Conservation (phyloP, 805 yeast species). For the Saccharomycopsis microspora region DNA sequence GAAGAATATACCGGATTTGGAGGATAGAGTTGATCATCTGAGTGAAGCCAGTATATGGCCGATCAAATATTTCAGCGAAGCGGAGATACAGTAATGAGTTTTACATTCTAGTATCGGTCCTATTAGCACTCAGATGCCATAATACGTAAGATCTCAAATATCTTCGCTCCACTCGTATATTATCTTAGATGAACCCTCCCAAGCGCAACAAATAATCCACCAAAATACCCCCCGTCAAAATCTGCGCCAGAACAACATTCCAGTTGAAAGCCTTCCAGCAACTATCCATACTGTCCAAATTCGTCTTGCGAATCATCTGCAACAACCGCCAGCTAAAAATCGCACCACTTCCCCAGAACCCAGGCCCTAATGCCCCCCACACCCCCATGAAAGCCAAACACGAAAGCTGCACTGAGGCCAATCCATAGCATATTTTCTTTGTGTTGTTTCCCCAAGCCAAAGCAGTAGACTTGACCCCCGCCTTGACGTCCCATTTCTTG, state of each 20-base stretch:
- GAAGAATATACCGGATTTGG: too few species aligned
- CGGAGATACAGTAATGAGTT: too few species aligned
- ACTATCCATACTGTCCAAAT: constrained; percentile 64
- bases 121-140: too few species aligned
- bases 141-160: too few species aligned
- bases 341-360: constrained; percentile 56
- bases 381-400: constrained; percentile 58
- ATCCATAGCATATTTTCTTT: constrained; percentile 52
- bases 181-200: constrained; percentile 24
- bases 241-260: constrained; percentile 69
- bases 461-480: constrained; percentile 94
- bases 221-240: constrained; percentile 53
- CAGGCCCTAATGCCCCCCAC: constrained; percentile 63
- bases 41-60: too few species aligned
- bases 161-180: background rate
- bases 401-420: constrained; percentile 59
- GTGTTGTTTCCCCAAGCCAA: constrained; percentile 84
- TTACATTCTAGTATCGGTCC: too few species aligned
- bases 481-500: constrained; percentile 72
- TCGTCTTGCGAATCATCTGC: constrained; percentile 58
- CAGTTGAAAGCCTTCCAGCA: constrained; percentile 77
- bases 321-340: constrained; percentile 60
- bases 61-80: too few species aligned
- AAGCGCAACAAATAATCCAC: constrained; percentile 49
- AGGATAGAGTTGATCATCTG: too few species aligned